phyloP scores from a whole-genome alignment of 768 basidiomycete genomes.

The Calocybe indica region DNA sequence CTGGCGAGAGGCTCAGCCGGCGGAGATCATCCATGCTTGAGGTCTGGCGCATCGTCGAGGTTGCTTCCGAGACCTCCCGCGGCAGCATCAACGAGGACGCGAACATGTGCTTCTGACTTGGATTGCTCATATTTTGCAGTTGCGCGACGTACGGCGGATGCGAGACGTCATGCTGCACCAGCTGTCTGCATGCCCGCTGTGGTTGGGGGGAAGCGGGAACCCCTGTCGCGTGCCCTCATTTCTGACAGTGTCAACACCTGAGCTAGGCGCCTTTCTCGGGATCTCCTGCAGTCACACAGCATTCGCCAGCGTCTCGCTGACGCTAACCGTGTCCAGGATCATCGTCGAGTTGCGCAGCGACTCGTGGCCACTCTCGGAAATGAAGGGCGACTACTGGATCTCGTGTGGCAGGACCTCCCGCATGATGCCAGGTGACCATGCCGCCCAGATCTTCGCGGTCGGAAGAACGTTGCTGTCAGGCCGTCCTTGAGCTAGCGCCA shows the following conservation, averaged over 20 bases:
- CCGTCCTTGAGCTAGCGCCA: constrained; percentile 22
- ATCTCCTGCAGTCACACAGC: constrained; percentile 17
- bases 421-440: constrained; percentile 36
- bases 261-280: constrained; percentile 35
- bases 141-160: constrained; percentile 14
- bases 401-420: constrained; percentile 40
- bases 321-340: constrained; percentile 47
- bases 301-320: constrained; percentile 58
- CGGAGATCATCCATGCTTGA: no score
- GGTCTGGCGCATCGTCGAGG: no score
- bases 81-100: constrained; percentile 13
- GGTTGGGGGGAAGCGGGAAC: constrained; percentile 1
- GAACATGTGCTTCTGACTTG: constrained; percentile 14
- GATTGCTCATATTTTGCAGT: constrained; percentile 9
- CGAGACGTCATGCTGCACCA: constrained; percentile 30
- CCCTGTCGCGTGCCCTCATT: constrained; percentile 6
- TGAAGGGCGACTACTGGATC: constrained; percentile 41
- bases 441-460: constrained; percentile 46
- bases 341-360: constrained; percentile 19
- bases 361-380: constrained; percentile 16
- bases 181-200: constrained; percentile 17
- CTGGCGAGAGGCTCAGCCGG: no score
- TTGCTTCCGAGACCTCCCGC: not conserved
- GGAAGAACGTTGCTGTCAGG: constrained; percentile 32
- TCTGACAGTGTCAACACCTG: constrained; percentile 39